A percentile compares a stretch with the other conserved stretches of the same genome.
phyloP scores from a whole-genome alignment of 768 basidiomycete genomes.

The Hirschioporus abietinus region DNA sequence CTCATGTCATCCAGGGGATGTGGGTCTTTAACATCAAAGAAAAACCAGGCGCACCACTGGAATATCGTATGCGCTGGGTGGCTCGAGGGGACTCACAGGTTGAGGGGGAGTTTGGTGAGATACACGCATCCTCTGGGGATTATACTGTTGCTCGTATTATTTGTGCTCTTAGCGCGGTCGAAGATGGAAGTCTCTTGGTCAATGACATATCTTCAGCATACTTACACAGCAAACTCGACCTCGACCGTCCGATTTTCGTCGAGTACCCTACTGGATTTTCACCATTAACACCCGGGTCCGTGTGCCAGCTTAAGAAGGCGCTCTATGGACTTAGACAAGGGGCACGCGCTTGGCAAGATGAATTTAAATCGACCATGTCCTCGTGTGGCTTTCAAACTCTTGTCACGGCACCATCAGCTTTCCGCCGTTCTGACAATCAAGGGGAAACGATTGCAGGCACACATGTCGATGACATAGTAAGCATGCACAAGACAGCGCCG shows the following conservation, averaged over 20 bases:
- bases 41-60: slow-evolving; percentile 17
- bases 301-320: slow-evolving; percentile 17
- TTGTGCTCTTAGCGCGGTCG: slow-evolving; percentile 28
- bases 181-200: slow-evolving; percentile 33
- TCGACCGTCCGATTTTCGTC: slow-evolving; percentile 14
- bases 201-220: slow-evolving; percentile 37
- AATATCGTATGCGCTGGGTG: slow-evolving; percentile 35
- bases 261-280: slow-evolving; percentile 4
- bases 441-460: slow-evolving; percentile 25
- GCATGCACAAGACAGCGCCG: slow-evolving; percentile 28
- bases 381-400: slow-evolving; percentile 27
- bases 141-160: slow-evolving; percentile 19
- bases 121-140: slow-evolving; percentile 26
- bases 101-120: slow-evolving; percentile 37
- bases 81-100: slow-evolving; percentile 38
- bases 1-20: slow-evolving; percentile 18
- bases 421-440: slow-evolving; percentile 11
- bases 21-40: slow-evolving; percentile 28
- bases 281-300: not conserved
- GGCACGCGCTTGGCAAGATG: slow-evolving; percentile 30
- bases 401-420: slow-evolving; percentile 29
- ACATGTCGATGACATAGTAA: slow-evolving; percentile 31
- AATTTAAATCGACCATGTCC: slow-evolving; percentile 23
- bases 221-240: slow-evolving; percentile 23
- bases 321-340: slow-evolving; percentile 35